Evolutionary conservation across 202 grass and related monocot genomes (phyloP).

Genomic region (Cymbopogon flexuosus): DNA sequence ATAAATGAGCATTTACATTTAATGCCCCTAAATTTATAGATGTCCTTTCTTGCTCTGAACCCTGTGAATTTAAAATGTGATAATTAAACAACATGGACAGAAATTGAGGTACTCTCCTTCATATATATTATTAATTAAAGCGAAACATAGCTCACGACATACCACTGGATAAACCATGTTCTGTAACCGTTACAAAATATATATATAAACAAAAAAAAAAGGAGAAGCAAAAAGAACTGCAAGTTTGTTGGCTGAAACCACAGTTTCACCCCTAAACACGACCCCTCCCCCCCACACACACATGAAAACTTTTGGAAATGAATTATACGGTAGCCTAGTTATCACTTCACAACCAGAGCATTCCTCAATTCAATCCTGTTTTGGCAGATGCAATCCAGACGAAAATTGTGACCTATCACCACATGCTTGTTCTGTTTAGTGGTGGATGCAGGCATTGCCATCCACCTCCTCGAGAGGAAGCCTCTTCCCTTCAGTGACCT

Average conservation of each 20-base stretch:
- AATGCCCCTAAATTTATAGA: neutral
- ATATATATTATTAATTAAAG: too few species aligned
- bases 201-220: neutral
- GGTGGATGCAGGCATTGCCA: slow-evolving; percentile 23
- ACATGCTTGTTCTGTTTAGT: neutral
- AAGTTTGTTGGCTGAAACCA: slow-evolving; percentile 54
- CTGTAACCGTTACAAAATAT: neutral
- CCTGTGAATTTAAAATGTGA: too few species aligned
- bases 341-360: slow-evolving; percentile 36
- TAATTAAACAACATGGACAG: too few species aligned
- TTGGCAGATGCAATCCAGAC: neutral
- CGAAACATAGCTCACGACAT: neutral
- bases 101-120: too few species aligned
- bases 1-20: neutral
- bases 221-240: neutral
- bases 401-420: neutral
- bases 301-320: slow-evolving; percentile 31
- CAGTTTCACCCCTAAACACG: slow-evolving; percentile 30
- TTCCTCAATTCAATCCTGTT: neutral
- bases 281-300: neutral
- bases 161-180: neutral
- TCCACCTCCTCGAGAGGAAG: slow-evolving; percentile 35
- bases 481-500: slow-evolving; percentile 28
- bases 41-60: too few species aligned
- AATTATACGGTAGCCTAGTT: slow-evolving; percentile 11